A percentile compares a stretch with the other conserved stretches of the same genome.
These are phyloP conservation scores for Sporothrix protearum DNA, from an alignment of 2,329 filamentous ascomycete genomes.

Conservation along the genomic window DNA sequence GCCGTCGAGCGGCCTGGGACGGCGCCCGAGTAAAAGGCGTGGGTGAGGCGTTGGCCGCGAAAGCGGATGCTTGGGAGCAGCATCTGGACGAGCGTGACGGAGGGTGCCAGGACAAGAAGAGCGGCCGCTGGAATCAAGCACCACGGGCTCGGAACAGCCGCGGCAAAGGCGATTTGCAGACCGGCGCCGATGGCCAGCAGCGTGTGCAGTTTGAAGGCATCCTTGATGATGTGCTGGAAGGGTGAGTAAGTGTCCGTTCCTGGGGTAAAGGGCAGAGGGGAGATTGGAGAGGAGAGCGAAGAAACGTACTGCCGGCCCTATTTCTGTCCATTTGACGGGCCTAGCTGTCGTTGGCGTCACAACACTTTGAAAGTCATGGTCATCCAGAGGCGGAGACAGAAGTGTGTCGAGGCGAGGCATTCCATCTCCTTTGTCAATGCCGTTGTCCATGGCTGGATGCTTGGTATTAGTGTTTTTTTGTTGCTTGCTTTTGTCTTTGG, in stretches of 20 bases:
- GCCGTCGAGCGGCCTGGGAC: slow-evolving; percentile 38
- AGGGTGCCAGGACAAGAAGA: slow-evolving; percentile 34
- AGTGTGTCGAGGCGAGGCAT: not conserved
- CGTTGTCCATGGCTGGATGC: not conserved
- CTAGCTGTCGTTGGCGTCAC: not conserved
- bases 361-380: not conserved
- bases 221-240: slow-evolving; percentile 34
- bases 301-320: not conserved
- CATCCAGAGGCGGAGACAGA: not conserved
- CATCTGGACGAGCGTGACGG: slow-evolving; percentile 34
- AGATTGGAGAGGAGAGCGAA: too few relatives aligned
- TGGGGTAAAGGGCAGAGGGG: too few relatives aligned
- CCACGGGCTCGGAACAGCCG: slow-evolving; percentile 37
- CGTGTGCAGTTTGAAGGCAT: slow-evolving; percentile 37
- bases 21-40: slow-evolving; percentile 31
- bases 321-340: not conserved
- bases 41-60: slow-evolving; percentile 19
- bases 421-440: not conserved
- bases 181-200: slow-evolving; percentile 37
- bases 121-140: slow-evolving; percentile 36
- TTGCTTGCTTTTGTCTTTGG: not conserved
- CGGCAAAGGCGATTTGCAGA: slow-evolving; percentile 36
- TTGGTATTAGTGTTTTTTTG: not conserved
- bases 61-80: slow-evolving; percentile 20
- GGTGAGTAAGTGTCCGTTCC: not conserved